Evolutionary conservation across 768 basidiomycete species (phyloP), one percentile per base, ranked within the genome.

Genomic region (Phylloporus sp.): DNA sequence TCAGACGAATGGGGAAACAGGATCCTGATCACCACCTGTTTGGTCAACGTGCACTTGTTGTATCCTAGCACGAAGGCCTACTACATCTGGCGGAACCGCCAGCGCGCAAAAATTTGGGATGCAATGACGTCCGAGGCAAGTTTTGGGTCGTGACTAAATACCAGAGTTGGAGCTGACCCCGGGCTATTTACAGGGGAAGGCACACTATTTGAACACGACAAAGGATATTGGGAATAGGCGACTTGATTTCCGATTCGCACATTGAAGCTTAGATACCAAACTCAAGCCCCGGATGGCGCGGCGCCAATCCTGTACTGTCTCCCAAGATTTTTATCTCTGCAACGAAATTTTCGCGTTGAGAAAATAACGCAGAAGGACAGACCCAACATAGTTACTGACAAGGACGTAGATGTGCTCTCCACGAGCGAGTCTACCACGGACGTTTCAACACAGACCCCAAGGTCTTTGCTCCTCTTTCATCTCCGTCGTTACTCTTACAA

Each of bases 201-300:
- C 70, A 35, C 64, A 79, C 17, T 86, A 86, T n/a, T 6, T 56
- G 33, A 33, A 27, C 6, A 55, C 48, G 6, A 55, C 53, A 0
- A 74, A 69, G 26, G 82, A 86, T 44, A 66, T 72, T 52, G 81
- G 82, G 21, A 84, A 82, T 53, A 61, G 73, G 50, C 65, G 79
- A 28, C 60, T 84, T 48, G 80, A 84, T 54, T 84, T 83, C 67
- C 69, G 79, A 13, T 84, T 84, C 49, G 76, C 73, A 6, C 79
- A 82, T 58, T 82, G 38, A 56, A 6, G n/a, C 6, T 5, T 17
- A 9, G 31, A 15, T 32, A 13, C 27, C 4, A 8, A 28, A n/a
- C n/a, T n/a, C n/a, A n/a, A n/a, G n/a, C n/a, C n/a, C n/a, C n/a
- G n/a, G n/a, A n/a, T n/a, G n/a, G n/a, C n/a, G n/a, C n/a, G n/a